phyloP scores from a whole-genome alignment of 768 basidiomycete species.

The Rhizopogon salebrosus region DNA sequence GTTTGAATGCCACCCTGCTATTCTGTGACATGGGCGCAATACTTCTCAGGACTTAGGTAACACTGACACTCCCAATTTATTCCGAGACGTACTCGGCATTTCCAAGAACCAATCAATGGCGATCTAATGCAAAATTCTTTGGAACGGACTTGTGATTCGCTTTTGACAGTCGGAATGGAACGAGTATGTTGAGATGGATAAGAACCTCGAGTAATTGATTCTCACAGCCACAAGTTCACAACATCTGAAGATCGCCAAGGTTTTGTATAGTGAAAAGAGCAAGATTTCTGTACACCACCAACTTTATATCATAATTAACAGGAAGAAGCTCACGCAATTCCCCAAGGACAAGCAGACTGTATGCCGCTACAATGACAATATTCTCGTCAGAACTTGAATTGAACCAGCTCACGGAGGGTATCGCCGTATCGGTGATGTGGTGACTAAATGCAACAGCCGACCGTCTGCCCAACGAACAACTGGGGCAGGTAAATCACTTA shows the following conservation, averaged over 20 bases:
- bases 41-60: too few species aligned
- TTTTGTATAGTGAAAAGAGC: neutral
- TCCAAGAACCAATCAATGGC: neutral
- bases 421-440: neutral
- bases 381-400: neutral
- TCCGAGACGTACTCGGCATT: neutral
- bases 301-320: neutral
- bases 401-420: neutral
- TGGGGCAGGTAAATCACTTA: neutral
- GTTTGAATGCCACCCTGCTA: neutral
- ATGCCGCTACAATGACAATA: neutral
- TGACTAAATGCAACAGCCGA: neutral
- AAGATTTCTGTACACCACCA: neutral
- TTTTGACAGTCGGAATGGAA: neutral
- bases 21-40: neutral
- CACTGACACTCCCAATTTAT: too few species aligned
- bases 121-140: neutral
- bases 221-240: neutral
- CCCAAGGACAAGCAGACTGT: neutral
- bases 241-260: neutral
- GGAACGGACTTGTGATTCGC: too few species aligned
- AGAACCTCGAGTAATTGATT: neutral
- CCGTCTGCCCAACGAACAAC: neutral
- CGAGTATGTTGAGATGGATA: neutral
- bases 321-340: neutral